These are phyloP conservation scores for Erodium maritimum DNA, from an alignment of 345 rosid genomes.

Conservation along the genomic window DNA sequence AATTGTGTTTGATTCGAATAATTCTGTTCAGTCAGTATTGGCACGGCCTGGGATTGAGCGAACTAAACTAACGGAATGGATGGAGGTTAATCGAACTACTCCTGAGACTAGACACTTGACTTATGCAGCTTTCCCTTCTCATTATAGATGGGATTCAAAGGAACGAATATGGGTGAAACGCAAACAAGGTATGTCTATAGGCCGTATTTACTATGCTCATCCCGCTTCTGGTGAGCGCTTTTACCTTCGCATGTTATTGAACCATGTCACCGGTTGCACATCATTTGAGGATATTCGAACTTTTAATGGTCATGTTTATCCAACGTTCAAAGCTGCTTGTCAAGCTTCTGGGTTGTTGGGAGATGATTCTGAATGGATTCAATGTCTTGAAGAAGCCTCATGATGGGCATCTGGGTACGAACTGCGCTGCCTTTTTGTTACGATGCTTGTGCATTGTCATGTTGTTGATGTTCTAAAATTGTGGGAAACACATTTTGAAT, in stretches of 20 bases:
- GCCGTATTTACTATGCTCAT: no score
- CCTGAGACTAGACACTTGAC: no score
- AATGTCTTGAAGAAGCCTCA: slow-evolving; percentile 7
- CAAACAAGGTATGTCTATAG: no score
- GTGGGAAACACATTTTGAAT: no score
- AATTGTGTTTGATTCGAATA: background rate
- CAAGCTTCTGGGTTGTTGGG: no score
- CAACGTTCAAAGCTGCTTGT: no score
- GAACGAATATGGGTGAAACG: no score
- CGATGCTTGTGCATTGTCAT: background rate
- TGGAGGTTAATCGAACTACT: background rate
- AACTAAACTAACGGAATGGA: slow-evolving; percentile 1
- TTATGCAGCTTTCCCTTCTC: no score
- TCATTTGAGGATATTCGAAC: slow-evolving; percentile 3
- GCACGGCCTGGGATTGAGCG: background rate
- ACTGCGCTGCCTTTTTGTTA: slow-evolving; percentile 1
- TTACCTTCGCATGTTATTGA: slow-evolving; percentile 4
- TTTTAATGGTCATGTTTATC: background rate
- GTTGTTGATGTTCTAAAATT: background rate
- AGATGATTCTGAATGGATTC: no score
- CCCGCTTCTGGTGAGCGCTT: background rate
- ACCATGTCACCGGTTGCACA: background rate
- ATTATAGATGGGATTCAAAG: no score
- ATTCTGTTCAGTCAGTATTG: background rate
- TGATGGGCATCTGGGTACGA: background rate